These are phyloP conservation scores for Taxawa tesnikishii DNA, from an alignment of 2,329 filamentous ascomycete species.

Conservation along the genomic window DNA sequence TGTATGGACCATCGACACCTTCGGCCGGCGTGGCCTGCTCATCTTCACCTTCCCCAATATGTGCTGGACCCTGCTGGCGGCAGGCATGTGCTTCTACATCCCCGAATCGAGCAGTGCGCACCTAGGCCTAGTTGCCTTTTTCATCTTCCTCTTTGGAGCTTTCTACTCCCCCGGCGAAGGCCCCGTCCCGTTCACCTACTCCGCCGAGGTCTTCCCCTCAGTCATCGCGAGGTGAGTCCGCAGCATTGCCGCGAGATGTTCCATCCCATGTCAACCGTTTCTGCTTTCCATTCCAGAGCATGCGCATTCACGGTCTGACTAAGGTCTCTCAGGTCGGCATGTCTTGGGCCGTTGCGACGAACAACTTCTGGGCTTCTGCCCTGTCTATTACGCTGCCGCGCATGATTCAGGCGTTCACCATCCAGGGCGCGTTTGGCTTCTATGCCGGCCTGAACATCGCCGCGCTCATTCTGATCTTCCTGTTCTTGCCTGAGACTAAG, in stretches of 20 bases:
- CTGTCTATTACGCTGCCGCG: conserved; percentile 52
- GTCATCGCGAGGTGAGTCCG: conserved; percentile 19
- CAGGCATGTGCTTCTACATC: conserved; percentile 28
- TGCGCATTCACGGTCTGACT: no score
- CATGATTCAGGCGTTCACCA: conserved; percentile 37
- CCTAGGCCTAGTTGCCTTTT: conserved; percentile 13
- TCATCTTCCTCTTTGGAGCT: conserved; percentile 16
- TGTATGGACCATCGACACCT: conserved; percentile 29
- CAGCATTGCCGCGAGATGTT: no score
- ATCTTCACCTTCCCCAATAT: conserved; percentile 31
- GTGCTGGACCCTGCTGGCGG: conserved; percentile 37
- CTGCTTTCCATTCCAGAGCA: no score
- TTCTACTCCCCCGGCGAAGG: conserved; percentile 13
- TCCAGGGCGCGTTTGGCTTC: conserved; percentile 39
- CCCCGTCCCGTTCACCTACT: conserved; percentile 17
- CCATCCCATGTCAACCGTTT: no score
- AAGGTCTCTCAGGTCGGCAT: no score
- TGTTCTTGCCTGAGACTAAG: conserved; percentile 39
- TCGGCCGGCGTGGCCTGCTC: conserved; percentile 29
- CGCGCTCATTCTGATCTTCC: conserved; percentile 37
- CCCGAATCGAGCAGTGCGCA: conserved; percentile 10
- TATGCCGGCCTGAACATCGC: conserved; percentile 44
- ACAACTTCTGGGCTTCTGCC: conserved; percentile 46
- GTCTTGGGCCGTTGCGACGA: conserved; percentile 51
- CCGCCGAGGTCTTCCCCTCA: conserved; percentile 20